Evolutionary conservation across 2,329 filamentous ascomycete genomes (phyloP), one percentile per base, ranked within the genome.

Genomic region (Fusarium sp.): DNA sequence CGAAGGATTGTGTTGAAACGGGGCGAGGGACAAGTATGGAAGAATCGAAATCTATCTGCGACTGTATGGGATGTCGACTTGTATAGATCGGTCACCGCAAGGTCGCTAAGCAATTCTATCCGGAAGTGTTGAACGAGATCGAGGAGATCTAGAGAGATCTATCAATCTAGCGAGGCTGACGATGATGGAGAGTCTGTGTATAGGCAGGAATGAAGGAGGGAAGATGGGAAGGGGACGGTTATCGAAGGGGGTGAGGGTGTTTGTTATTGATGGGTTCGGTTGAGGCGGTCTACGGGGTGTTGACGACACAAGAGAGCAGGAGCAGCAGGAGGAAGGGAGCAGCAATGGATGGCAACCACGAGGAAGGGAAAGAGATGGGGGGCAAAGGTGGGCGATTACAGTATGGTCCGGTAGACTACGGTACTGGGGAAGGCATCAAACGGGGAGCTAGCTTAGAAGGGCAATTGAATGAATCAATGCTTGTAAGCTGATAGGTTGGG

Each of bases 211-310:
- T 54, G 62, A 53, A 45, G 41, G 42, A 58, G 56, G 51, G 49
- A 28, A 63, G 53, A 39, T 56, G 36, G 49, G 48, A 55, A 62
- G 57, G 55, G 46, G 56, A 58, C 26, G 48, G 31, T 42, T 45
- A 61, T 58, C 48, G 56, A 65, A 58, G 60, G 65, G 54, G 55
- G 49, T 58, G 56, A 38, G 56, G 55, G 49, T 58, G 67, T 65
- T 61, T 67, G 59, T 65, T 69, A 68, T 68, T 68, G 52, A 46
- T 57, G 58, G 56, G 60, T 58, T 53, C 53, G 58, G 65, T 67
- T 65, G 56, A 62, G 68, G 70, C 68, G 70, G 70, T 72, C 70
- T 70, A 69, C 68, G 56, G 57, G 56, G 50, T 53, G 68, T 67
- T 64, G 60, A 70, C 59, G 55, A 64, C 51, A 60, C 48, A 60